Conservation (phyloP, 805 yeast species). For the Groenewaldozyma tartarivorans region DNA sequence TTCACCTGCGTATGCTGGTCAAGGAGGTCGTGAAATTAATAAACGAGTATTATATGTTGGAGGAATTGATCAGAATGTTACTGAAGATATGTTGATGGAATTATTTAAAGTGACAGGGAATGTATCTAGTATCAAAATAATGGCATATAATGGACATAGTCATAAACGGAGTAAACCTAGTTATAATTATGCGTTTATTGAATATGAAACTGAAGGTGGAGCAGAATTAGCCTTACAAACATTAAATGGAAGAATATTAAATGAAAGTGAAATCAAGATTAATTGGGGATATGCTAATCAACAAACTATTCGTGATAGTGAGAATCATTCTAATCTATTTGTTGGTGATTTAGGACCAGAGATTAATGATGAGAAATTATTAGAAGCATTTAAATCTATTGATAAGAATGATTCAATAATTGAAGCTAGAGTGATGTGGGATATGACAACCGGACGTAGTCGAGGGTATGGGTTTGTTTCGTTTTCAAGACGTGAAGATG, state of each 20-base stretch:
- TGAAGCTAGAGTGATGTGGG: slow-evolving; percentile 96
- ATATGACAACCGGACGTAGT: slow-evolving; percentile 86
- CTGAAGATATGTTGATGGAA: slow-evolving; percentile 54
- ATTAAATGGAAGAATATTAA: slow-evolving; percentile 44
- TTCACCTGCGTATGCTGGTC: slow-evolving; percentile 38
- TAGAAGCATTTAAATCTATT: slow-evolving; percentile 46
- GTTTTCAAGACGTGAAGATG: slow-evolving; percentile 56
- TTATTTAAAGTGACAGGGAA: slow-evolving; percentile 32
- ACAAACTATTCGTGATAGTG: slow-evolving; percentile 43
- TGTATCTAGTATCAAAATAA: slow-evolving; percentile 57
- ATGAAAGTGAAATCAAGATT: slow-evolving; percentile 51
- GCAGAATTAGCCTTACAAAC: slow-evolving; percentile 57
- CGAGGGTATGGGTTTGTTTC: slow-evolving; percentile 88
- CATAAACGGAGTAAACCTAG: slow-evolving; percentile 67
- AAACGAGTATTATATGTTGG: slow-evolving; percentile 71
- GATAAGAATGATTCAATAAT: slow-evolving; percentile 45
- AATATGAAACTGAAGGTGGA: slow-evolving; percentile 45
- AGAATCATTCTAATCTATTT: slow-evolving; percentile 56
- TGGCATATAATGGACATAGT: no score
- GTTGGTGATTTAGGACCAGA: slow-evolving; percentile 82
- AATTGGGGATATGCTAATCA: slow-evolving; percentile 83
- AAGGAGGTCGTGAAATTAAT: slow-evolving; percentile 77
- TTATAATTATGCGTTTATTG: slow-evolving; percentile 77
- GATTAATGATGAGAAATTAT: slow-evolving; percentile 66
- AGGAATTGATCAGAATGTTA: slow-evolving; percentile 52